Evolutionary conservation across 768 basidiomycete genomes (phyloP), one percentile per base, ranked within the genome.

Genomic region (Favolaschia claudopus): DNA sequence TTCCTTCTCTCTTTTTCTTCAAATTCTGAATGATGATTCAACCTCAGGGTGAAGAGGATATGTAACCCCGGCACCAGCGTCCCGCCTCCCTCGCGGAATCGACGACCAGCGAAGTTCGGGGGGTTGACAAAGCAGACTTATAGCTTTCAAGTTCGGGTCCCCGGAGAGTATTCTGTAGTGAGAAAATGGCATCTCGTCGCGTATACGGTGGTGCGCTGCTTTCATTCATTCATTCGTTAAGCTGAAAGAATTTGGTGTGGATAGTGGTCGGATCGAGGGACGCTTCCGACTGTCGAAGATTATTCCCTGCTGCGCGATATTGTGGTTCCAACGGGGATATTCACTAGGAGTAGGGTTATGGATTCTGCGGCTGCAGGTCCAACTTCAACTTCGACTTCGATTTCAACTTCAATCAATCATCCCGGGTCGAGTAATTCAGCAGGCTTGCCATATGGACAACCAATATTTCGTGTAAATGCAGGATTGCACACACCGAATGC

Each of bases 41-140:
- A 3, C 8, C 5, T 8, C 40, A 83, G 82, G 39, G 82, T 78
- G 10, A 75, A 73, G 33, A 75, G 80, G 54, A 76, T 79, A 24
- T 68, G 78, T 27, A 78, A 83, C 67, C 79, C 82, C 10, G 73
- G 76, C 36, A 71, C 75, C 36, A 71, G 67, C 29, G 68, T 74
- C 20, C 77, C 79, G 32, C 72, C 80, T 34, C 76, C 77, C 20
- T 78, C 76, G 53, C 74, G 84, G 60, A 77, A 85, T 46, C 82
- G 80, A 67, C 74, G 84, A 5, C 84, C 84, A 5, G 79, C 82
- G 20, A 84, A 85, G 49, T 79, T 79, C 12, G 81, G 82, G 37
- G 85, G 85, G 7, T 73, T 86, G 45, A 86, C 85, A 42, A 86
- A 86, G 66, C 85, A 86, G 66, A 86, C 85, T 0, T 86, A 85